phyloP scores from a whole-genome alignment of 2,329 filamentous ascomycete species.

The Diaporthe sp. region DNA sequence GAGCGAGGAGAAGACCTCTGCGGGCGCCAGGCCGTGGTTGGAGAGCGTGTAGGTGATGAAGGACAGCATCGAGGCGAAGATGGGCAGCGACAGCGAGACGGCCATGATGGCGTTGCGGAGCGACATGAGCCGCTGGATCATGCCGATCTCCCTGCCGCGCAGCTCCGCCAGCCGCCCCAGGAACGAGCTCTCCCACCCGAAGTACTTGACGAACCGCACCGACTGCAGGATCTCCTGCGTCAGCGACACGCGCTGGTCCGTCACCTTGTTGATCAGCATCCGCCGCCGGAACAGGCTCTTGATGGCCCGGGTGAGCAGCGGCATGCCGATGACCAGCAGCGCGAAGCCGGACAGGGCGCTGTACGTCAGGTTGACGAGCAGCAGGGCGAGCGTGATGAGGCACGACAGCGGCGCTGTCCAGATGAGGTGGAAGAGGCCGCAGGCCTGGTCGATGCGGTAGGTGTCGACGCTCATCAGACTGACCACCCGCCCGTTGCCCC shows the following conservation, averaged over 20 bases:
- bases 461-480: constrained; percentile 97
- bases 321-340: constrained; percentile 83
- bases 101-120: constrained; percentile 90
- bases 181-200: constrained; percentile 94
- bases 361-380: constrained; percentile 90
- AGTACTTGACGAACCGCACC: constrained; percentile 95
- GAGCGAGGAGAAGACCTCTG: constrained; percentile 90
- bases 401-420: constrained; percentile 90
- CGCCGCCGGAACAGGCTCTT: constrained; percentile 81
- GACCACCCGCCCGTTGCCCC: constrained; percentile 92
- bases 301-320: constrained; percentile 82
- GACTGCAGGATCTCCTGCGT: constrained; percentile 94
- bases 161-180: constrained; percentile 81
- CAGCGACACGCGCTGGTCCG: constrained; percentile 89
- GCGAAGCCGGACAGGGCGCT: constrained; percentile 91
- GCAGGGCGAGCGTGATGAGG: constrained; percentile 81
- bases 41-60: constrained; percentile 86
- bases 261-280: constrained; percentile 89
- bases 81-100: constrained; percentile 86
- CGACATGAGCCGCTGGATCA: constrained; percentile 86
- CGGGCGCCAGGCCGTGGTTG: constrained; percentile 77
- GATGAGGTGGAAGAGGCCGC: constrained; percentile 88
- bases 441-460: constrained; percentile 90
- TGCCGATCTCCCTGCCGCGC: constrained; percentile 80
- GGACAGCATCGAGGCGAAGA: constrained; percentile 94